Base-by-base conservation (phyloP, 305 asterid species). In the Fraxinus sp. region DNA sequence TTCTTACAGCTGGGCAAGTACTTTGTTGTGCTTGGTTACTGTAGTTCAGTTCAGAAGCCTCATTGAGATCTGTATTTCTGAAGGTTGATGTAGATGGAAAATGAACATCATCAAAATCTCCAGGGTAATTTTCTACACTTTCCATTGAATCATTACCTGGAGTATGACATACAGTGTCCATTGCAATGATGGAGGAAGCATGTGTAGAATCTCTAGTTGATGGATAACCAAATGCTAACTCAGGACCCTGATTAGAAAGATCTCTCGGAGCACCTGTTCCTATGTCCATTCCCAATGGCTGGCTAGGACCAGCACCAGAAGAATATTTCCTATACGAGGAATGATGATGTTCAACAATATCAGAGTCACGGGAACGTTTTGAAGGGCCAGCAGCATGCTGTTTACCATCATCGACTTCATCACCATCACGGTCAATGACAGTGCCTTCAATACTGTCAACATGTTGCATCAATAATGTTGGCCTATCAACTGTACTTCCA, bases 361-460 rank as follows among this genome's bases (percentile, higher is more conserved):
- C 88, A 76, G 89, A 90, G 70, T 92, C 97, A 82, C 95, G 91
- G 76, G 91, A 84, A 71, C 99, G 97, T 87, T 97, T 97, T 74
- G 95, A 93, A 89, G 97, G 99, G 78, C 98, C 97, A 84, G 90
- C 90, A 66, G 90, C 87, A 87, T 89, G 90, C 87, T 94, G 97
- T 22, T 90, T 90, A 80, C 97, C 96, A 85, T 91, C 99, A 84
- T 93, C 90, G 4, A 97, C 98, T 89, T 97, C 99, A 86, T 97
- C 99, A 36, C 96, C 97, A 74, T 97, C 99, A 41, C 97, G 98
- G 81, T 97, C 99, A 39, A 95, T 93, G 78, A 97, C 98, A 81
- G 97, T 95, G 83, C 99, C 99, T 90, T 97, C 99, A 13, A 92
- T 91, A 76, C 99, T 97, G 85, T 97, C 99, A 14, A 95, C 95